These are phyloP conservation scores for Candida palmyrensis DNA, from an alignment of 805 yeast genomes.

Conservation along the genomic window DNA sequence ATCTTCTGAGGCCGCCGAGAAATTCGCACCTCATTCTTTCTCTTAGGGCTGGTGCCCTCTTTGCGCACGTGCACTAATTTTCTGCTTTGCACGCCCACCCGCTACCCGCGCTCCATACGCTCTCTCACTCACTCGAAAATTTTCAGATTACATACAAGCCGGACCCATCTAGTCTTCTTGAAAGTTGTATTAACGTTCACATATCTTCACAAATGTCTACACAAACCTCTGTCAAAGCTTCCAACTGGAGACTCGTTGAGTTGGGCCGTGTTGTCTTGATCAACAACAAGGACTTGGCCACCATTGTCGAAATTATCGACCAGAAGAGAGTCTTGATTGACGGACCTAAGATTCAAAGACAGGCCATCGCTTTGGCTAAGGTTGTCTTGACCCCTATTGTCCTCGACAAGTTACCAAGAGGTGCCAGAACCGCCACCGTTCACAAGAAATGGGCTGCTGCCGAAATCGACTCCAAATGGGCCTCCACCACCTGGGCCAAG, in stretches of 20 bases:
- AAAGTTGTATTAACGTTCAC: constrained; percentile 1
- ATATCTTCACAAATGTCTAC: constrained; percentile 20
- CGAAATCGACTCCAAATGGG: constrained; percentile 86
- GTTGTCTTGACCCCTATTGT: constrained; percentile 92
- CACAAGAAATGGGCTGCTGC: constrained; percentile 92
- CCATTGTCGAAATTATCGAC: constrained; percentile 98
- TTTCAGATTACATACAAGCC: constrained; percentile 2
- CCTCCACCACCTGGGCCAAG: constrained; percentile 94
- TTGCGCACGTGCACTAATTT: background rate
- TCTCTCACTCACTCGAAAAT: constrained; percentile 2
- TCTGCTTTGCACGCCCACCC: constrained; percentile 2
- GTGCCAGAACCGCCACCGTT: constrained; percentile 81
- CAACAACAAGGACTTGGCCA: constrained; percentile 83
- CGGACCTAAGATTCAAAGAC: constrained; percentile 96
- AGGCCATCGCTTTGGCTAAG: constrained; percentile 81
- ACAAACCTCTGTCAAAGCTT: constrained; percentile 75
- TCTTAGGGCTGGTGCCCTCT: constrained; percentile 3
- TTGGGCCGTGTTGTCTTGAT: constrained; percentile 97
- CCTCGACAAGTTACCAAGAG: constrained; percentile 84
- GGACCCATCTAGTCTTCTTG: background rate
- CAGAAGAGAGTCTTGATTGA: constrained; percentile 97
- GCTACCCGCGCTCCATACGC: background rate
- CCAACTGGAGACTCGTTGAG: constrained; percentile 99
- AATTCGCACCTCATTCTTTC: too few species aligned
- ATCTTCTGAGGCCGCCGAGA: too few species aligned